Base-by-base conservation (phyloP, 2,329 filamentous ascomycete genomes). In the Teratosphaeria viscida region DNA sequence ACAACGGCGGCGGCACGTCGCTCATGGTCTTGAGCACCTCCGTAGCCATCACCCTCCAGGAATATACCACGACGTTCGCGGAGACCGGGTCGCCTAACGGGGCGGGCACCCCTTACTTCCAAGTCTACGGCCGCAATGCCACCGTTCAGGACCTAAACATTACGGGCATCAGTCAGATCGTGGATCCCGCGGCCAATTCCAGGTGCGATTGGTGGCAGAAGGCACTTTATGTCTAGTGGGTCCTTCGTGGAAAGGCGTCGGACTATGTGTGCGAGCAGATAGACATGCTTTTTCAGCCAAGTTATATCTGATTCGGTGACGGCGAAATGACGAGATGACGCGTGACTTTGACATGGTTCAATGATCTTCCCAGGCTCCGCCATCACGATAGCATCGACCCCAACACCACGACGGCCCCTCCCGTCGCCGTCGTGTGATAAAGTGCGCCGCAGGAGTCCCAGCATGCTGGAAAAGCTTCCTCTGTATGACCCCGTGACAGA, bases 191-290 rank as follows among this genome's bases (percentile, higher is more conserved):
- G 59, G 75, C 74, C 10, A 81, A 79, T 64, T 65, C 66, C 52
- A 73, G 81, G 63, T 83, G 81, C 68, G 69, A 71, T 58, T 83
- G 75, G 73, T 83, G 81, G 81, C 79, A 82, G 71, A 75, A 78
- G 67, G 77, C 71, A 34, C 63, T 78, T 59, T 79, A 74, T 61
- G 66, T 57, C 19, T 54, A 35, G n/a, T 16, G 23, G 23, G n/a
- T n/a, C 43, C n/a, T 43, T 43, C 29, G 29, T 29, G 8, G 37
- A 12, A 10, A 14, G 37, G 16, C 12, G 37, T 43, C 16, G 12
- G 16, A 43, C 37, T 43, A n/a, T 5, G 12, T 12, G 23, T 12
- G 11, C 5, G 12, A 43, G 37, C 12, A 43, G n/a, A 12, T 12
- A 43, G 37, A n/a, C 2, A n/a, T n/a, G 12, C 37, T 14, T 14